These are phyloP conservation scores for Gossypioides kirkii DNA, from an alignment of 345 rosid genomes.

Conservation along the genomic window DNA sequence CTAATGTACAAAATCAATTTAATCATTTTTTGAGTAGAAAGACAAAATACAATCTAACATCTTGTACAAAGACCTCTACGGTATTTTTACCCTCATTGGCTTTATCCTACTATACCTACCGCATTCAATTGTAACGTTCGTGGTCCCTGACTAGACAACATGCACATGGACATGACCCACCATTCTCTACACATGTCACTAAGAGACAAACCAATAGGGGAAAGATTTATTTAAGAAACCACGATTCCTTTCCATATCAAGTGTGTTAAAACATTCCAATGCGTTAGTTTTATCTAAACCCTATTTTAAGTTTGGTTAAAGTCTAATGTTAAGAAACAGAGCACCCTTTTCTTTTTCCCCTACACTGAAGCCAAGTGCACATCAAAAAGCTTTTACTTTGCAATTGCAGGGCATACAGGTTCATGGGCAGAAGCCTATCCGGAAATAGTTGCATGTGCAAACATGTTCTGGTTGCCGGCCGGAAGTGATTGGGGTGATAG, in stretches of 20 bases:
- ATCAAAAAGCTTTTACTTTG: neutral
- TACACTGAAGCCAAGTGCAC: no score
- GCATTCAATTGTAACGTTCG: neutral
- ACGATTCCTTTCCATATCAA: neutral
- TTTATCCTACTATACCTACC: neutral
- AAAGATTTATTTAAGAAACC: neutral
- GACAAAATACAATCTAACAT: no score
- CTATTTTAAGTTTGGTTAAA: neutral
- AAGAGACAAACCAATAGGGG: neutral
- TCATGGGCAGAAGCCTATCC: slow-evolving; percentile 89
- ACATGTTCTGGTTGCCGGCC: slow-evolving; percentile 87
- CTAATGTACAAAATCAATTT: no score
- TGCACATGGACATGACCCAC: neutral
- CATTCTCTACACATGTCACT: neutral
- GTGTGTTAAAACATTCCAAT: no score
- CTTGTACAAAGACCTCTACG: no score
- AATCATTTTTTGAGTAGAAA: no score
- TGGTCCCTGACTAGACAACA: neutral
- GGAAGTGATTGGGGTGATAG: slow-evolving; percentile 48
- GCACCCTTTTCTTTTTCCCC: neutral
- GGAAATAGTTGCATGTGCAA: slow-evolving; percentile 69
- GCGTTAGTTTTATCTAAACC: no score
- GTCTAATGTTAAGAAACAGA: neutral
- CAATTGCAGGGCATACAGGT: slow-evolving; percentile 56
- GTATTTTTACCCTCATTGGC: neutral